These are phyloP conservation scores for Actinomucor elegans DNA, from an alignment of 371 early-diverging fungal species.

Conservation along the genomic window DNA sequence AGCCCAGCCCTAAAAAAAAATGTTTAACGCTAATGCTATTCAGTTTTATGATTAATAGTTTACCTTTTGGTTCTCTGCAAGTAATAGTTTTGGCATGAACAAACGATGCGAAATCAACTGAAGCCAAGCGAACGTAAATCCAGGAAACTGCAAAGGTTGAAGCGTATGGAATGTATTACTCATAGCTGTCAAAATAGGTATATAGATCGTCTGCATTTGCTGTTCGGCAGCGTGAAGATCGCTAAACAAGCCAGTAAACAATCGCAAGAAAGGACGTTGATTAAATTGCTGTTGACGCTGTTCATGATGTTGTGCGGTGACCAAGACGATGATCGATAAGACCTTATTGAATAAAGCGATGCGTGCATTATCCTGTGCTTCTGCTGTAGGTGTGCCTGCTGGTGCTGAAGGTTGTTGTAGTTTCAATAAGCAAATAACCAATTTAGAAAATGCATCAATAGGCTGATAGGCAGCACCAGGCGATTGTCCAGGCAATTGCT, in stretches of 20 bases:
- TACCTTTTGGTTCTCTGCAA: conserved; percentile 71
- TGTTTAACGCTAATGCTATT: background rate
- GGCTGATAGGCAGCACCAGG: conserved; percentile 67
- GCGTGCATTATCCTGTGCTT: conserved; percentile 37
- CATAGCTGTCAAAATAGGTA: conserved; percentile 70
- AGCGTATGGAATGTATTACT: conserved; percentile 84
- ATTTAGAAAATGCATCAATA: conserved; percentile 82
- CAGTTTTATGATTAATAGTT: background rate
- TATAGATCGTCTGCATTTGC: conserved; percentile 67
- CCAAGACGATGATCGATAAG: conserved; percentile 81
- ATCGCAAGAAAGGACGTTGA: conserved; percentile 90
- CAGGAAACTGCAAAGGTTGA: conserved; percentile 88
- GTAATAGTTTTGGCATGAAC: conserved; percentile 87
- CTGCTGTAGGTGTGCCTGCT: conserved; percentile 2
- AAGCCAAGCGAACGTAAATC: conserved; percentile 97
- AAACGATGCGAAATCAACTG: conserved; percentile 89
- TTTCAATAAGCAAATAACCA: conserved; percentile 73
- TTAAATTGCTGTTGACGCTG: conserved; percentile 78
- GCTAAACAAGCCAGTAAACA: conserved; percentile 82
- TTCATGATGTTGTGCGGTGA: conserved; percentile 84
- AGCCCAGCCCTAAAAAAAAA: conserved; percentile 78
- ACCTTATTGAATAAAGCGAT: conserved; percentile 71
- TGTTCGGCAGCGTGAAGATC: conserved; percentile 78
- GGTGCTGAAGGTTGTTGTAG: conserved; percentile 36
- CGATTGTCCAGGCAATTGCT: conserved; percentile 44